phyloP scores from a whole-genome alignment of 2,329 filamentous ascomycete genomes.

The Magnaporthiopsis rhizophila region DNA sequence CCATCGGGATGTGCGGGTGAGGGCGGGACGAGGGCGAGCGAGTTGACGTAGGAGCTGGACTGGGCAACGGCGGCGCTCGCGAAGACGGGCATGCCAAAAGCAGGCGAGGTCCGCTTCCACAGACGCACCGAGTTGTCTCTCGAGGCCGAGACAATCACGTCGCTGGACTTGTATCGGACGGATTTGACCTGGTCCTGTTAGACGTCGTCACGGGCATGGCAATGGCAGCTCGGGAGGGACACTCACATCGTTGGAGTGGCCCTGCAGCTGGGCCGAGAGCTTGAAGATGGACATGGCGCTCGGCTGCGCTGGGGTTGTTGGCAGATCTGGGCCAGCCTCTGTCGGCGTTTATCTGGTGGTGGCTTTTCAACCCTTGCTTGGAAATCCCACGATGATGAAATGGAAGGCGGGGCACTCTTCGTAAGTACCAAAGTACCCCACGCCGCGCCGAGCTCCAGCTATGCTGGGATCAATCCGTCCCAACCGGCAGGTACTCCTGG shows the following conservation, averaged over 20 bases:
- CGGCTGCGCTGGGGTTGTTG: background rate
- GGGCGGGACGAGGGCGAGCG: constrained; percentile 67
- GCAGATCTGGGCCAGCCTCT: background rate
- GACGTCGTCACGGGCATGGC: background rate
- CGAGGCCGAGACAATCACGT: constrained; percentile 71
- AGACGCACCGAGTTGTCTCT: constrained; percentile 83
- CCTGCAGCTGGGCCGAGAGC: constrained; percentile 80
- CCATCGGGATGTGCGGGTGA: constrained; percentile 64
- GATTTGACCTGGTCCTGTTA: constrained; percentile 64
- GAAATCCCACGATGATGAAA: background rate
- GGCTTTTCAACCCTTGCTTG: no score
- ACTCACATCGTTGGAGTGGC: constrained; percentile 83
- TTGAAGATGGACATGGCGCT: constrained; percentile 72
- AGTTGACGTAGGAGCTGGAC: constrained; percentile 81
- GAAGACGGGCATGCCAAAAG: constrained; percentile 54
- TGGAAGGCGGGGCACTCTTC: no score
- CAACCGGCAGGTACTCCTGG: no score
- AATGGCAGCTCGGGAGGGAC: no score
- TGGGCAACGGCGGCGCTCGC: constrained; percentile 72
- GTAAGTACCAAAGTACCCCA: background rate
- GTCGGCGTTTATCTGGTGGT: background rate
- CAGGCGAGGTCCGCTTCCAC: constrained; percentile 57
- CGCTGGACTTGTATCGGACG: constrained; percentile 50
- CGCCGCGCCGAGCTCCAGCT: background rate
- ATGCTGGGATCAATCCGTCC: no score